Base-by-base conservation (phyloP, 805 yeast genomes). In the Debaryomyces hansenii region DNA sequence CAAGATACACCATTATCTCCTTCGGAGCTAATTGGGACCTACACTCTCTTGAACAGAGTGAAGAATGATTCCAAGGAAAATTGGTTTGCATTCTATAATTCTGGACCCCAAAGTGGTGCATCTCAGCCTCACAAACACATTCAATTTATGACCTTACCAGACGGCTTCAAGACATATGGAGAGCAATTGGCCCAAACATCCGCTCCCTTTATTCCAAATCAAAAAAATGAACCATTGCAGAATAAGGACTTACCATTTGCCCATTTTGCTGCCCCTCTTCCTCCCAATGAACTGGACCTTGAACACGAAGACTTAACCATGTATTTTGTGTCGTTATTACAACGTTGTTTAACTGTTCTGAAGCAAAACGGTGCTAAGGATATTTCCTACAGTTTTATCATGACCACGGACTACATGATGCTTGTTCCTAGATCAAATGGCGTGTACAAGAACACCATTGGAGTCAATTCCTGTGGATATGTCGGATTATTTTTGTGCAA, bases 71-170 rank as follows among this genome's bases (percentile, higher is more conserved):
- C 66, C 46, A 63, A 50, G 51, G 42, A 60, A 2, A 74, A 79
- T 46, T 85, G 87, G 75, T 74, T 91, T 62, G 90, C 90, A 0
- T 92, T 92, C 65, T 92, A 82, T 76, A 92, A 92, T 65, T 83
- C 89, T 59, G 99, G 99, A 6, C 82, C 83, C 15, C 77, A 82
- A 55, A 82, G 95, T 51, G 99, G 98, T 1, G 96, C 96, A n/a
- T 90, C 97, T 0, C 94, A 90, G 59, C 85, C 87, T 40, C 99
- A 92, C 69, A 90, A 88, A 62, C 99, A 92, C 67, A 66, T 94
- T 51, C 99, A 94, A 67, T 83, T 91, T 66, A 72, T 92, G 77
- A 74, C 82, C 37, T 70, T 87, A 37, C 95, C 96, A 1, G 40
- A 56, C 7, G 68, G 73, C 18, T 84, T 82, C 60, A 65, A 64